Conservation (phyloP, 148 eudicot genomes). For the Oxyria digyna region DNA sequence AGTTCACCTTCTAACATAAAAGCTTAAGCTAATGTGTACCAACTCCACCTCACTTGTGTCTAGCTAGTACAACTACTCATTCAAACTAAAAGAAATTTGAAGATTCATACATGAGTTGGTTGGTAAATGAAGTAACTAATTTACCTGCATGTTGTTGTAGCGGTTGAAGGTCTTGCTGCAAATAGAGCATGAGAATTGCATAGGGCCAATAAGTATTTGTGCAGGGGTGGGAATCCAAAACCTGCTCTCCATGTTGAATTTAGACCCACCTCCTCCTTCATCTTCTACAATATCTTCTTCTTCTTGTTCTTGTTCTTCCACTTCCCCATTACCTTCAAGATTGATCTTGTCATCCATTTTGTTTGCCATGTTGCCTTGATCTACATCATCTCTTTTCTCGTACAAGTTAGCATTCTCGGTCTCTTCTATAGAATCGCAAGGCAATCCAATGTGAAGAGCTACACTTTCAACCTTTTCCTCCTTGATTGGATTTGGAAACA, state of each 20-base stretch:
- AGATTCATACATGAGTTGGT: neutral
- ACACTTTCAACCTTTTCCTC: conserved; percentile 20
- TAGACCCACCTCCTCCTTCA: neutral
- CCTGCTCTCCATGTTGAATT: conserved; percentile 21
- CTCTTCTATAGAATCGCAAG: neutral
- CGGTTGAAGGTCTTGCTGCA: conserved; percentile 68
- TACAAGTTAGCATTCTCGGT: neutral
- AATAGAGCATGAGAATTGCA: conserved; percentile 65
- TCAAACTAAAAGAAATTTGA: neutral
- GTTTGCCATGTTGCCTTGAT: neutral
- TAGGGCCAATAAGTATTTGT: conserved; percentile 62
- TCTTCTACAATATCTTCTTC: neutral
- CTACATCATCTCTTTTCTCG: neutral
- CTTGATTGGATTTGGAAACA: conserved; percentile 15
- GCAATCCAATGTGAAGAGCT: conserved; percentile 6
- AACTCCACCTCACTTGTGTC: too few relatives aligned
- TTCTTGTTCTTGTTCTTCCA: conserved; percentile 11
- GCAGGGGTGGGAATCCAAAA: conserved; percentile 73
- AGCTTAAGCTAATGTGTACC: too few relatives aligned
- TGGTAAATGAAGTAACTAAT: too few relatives aligned
- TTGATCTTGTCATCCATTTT: neutral
- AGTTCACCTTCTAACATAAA: too few relatives aligned
- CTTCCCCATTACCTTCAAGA: conserved; percentile 12
- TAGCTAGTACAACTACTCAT: too few relatives aligned
- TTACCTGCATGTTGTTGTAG: conserved; percentile 63